Percentiles rank a stretch among this genome's conserved stretches.
phyloP scores from a whole-genome alignment of 2,329 filamentous ascomycete genomes.

The Monosporascus sp. region DNA sequence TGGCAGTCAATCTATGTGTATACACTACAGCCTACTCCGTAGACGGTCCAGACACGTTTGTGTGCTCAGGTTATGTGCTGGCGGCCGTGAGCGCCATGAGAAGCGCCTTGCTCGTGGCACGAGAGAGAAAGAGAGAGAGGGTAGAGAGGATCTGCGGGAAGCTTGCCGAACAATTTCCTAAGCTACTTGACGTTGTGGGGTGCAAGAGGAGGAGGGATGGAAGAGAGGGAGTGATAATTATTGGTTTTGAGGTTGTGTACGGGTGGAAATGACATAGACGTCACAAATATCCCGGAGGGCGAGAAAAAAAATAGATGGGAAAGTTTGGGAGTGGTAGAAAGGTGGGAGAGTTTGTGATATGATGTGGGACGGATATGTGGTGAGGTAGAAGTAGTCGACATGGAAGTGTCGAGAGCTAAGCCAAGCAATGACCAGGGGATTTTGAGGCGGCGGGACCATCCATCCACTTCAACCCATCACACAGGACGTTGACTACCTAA shows the following conservation, averaged over 20 bases:
- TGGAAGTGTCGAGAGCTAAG: neutral
- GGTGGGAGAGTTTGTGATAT: conserved; percentile 17
- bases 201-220: conserved; percentile 7
- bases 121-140: conserved; percentile 14
- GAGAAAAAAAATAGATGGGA: conserved; percentile 10
- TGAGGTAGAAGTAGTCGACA: neutral
- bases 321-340: conserved; percentile 12
- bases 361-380: conserved; percentile 13
- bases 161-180: conserved; percentile 17
- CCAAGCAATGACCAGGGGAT: conserved; percentile 1
- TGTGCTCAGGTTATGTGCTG: conserved; percentile 12
- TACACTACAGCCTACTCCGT: conserved; percentile 11
- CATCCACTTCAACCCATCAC: conserved; percentile 1
- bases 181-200: conserved; percentile 10
- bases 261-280: neutral
- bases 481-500: neutral
- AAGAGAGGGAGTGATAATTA: conserved; percentile 5
- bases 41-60: conserved; percentile 14
- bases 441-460: neutral
- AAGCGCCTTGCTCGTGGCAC: conserved; percentile 17
- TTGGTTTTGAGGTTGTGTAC: neutral
- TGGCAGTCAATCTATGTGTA: conserved; percentile 18
- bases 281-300: neutral
- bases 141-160: conserved; percentile 15
- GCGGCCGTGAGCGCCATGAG: conserved; percentile 11